Conservation (phyloP, 2,329 filamentous ascomycete species). For the Verticillium nonalfalfae region DNA sequence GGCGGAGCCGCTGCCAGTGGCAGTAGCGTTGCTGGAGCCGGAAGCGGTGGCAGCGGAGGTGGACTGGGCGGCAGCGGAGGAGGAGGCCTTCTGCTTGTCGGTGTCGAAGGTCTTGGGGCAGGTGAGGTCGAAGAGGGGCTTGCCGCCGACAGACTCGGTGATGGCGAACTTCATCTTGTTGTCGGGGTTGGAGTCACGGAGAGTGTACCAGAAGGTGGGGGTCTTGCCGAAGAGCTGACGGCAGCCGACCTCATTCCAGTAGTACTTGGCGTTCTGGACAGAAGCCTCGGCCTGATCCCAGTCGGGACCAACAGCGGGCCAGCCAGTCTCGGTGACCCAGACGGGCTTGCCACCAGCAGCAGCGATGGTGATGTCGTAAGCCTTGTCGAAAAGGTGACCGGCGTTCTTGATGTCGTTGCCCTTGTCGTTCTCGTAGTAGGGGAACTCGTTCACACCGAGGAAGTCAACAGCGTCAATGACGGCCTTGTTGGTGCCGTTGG, state of each 20-base stretch:
- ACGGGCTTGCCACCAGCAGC: slow-evolving; percentile 47
- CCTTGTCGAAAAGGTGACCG: slow-evolving; percentile 45
- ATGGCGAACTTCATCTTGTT: slow-evolving; percentile 54
- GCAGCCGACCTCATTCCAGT: slow-evolving; percentile 59
- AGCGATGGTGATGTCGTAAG: slow-evolving; percentile 34
- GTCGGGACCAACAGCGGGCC: slow-evolving; percentile 49
- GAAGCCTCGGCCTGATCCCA: slow-evolving; percentile 50
- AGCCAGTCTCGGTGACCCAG: slow-evolving; percentile 61
- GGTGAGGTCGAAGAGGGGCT: slow-evolving; percentile 44
- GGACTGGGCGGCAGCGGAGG: slow-evolving; percentile 11
- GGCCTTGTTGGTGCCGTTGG: slow-evolving; percentile 49
- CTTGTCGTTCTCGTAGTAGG: slow-evolving; percentile 56
- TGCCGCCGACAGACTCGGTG: slow-evolving; percentile 45
- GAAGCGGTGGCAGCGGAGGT: slow-evolving; percentile 9
- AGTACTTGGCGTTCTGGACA: slow-evolving; percentile 53
- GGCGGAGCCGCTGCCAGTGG: neutral
- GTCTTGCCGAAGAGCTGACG: slow-evolving; percentile 46
- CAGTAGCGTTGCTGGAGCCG: slow-evolving; percentile 7
- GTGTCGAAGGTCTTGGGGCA: slow-evolving; percentile 39
- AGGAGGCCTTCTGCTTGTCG: slow-evolving; percentile 16
- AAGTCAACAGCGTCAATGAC: slow-evolving; percentile 60
- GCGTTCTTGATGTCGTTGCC: slow-evolving; percentile 50
- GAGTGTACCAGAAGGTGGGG: slow-evolving; percentile 56
- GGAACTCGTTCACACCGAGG: slow-evolving; percentile 59
- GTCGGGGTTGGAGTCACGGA: slow-evolving; percentile 54